Percentiles rank a stretch among this genome's conserved stretches.
Evolutionary conservation across 257 asterid species (phyloP).

Genomic region (Dorcoceras hygrometricum): DNA sequence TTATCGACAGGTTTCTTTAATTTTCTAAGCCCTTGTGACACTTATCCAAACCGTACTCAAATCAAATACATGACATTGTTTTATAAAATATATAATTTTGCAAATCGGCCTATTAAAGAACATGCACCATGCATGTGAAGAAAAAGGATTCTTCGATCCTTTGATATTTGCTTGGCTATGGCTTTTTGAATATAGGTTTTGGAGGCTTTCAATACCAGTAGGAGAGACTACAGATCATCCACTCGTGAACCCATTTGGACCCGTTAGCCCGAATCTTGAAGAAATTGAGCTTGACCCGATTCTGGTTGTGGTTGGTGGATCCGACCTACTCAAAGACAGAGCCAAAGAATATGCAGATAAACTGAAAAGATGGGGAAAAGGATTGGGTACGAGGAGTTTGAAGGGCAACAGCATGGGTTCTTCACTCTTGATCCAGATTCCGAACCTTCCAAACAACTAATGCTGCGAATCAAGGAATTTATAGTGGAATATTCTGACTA

Average conservation of each 20-base stretch:
- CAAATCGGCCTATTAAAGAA: no score
- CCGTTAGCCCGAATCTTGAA: conserved; percentile 44
- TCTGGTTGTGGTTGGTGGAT: conserved; percentile 50
- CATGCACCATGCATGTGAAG: no score
- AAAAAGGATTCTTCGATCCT: no score
- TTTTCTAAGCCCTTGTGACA: no score
- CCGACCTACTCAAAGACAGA: conserved; percentile 64
- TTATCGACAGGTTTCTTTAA: conserved; percentile 57
- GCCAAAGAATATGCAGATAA: conserved; percentile 45
- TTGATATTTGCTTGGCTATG: no score
- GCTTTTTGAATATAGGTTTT: conserved; percentile 31
- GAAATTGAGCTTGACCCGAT: conserved; percentile 46
- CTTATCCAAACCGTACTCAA: no score
- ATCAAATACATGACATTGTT: no score
- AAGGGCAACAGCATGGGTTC: conserved; percentile 80
- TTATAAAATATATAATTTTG: no score
- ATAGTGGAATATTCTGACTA: conserved; percentile 34
- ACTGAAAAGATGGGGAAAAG: conserved; percentile 48
- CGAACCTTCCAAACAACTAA: conserved; percentile 38
- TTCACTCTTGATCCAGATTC: conserved; percentile 59
- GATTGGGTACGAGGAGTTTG: conserved; percentile 61
- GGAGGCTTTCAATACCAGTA: conserved; percentile 61
- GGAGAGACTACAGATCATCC: conserved; percentile 66
- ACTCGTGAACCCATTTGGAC: conserved; percentile 67
- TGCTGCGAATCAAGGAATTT: conserved; percentile 46